phyloP scores from a whole-genome alignment of 441 rosid species.

The Syzygium syzygioides region DNA sequence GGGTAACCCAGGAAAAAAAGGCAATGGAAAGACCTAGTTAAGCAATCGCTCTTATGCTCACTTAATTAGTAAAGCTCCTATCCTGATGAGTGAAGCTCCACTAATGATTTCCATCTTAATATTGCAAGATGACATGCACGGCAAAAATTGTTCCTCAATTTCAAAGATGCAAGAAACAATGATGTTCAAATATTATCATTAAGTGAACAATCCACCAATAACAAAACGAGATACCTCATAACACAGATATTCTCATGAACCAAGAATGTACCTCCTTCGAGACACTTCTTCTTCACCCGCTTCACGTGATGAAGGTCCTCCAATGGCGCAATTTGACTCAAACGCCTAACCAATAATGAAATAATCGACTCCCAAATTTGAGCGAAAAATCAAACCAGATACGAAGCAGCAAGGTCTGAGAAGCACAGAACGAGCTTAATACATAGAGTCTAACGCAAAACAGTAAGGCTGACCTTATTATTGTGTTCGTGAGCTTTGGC shows the following conservation, averaged over 20 bases:
- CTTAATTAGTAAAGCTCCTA: not conserved
- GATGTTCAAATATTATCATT: not conserved
- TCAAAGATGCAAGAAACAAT: not conserved
- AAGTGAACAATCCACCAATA: not conserved
- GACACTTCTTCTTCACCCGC: conserved; percentile 48
- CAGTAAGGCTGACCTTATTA: conserved; percentile 37
- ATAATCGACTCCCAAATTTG: not conserved
- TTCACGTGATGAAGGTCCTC: conserved; percentile 75
- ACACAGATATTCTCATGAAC: not conserved
- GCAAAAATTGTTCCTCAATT: not conserved
- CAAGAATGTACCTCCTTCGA: conserved; percentile 19
- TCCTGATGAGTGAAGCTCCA: not conserved
- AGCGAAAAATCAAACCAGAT: not conserved
- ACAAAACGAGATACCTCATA: not conserved
- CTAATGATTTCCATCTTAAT: not conserved
- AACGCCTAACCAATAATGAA: conserved; percentile 27
- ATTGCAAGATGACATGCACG: not conserved
- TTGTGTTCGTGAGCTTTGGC: conserved; percentile 50
- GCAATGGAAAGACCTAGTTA: not conserved
- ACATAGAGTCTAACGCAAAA: not conserved
- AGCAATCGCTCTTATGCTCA: not conserved
- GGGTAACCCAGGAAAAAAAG: not conserved
- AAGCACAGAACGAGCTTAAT: not conserved
- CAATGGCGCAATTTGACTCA: conserved; percentile 58
- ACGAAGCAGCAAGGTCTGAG: not conserved